phyloP scores from a whole-genome alignment of 1,284 basidiomycete genomes.

The Leccinum solheimii region DNA sequence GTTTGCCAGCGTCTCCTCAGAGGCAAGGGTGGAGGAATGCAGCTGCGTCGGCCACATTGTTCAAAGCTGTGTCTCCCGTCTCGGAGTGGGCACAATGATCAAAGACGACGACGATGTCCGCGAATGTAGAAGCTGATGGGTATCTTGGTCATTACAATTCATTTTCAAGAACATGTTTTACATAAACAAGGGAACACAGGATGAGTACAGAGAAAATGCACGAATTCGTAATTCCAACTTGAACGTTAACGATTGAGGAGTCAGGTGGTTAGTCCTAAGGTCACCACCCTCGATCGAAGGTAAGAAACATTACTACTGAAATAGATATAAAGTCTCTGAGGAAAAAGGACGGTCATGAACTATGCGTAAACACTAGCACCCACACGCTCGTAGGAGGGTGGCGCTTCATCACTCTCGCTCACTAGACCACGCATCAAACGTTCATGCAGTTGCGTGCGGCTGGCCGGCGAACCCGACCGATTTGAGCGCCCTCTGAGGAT shows the following conservation, averaged over 20 bases:
- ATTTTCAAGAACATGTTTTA: background rate
- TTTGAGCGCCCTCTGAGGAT: slow-evolving; percentile 39
- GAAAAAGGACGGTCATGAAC: background rate
- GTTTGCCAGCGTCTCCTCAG: too few species aligned
- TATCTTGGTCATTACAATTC: slow-evolving; percentile 14
- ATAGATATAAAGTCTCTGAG: background rate
- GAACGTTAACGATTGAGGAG: too few species aligned
- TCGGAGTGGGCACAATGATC: slow-evolving; percentile 20
- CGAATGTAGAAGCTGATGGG: slow-evolving; percentile 18
- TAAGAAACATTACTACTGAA: background rate
- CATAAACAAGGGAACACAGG: background rate
- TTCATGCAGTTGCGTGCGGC: slow-evolving; percentile 52
- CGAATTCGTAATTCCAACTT: too few species aligned
- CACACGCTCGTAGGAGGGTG: slow-evolving; percentile 55
- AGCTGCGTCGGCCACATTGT: slow-evolving; percentile 25
- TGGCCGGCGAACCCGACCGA: slow-evolving; percentile 34
- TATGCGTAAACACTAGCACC: background rate
- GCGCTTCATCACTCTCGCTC: slow-evolving; percentile 62
- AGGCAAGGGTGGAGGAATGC: slow-evolving; percentile 21
- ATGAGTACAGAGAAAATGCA: background rate
- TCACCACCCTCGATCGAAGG: background rate
- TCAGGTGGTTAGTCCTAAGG: too few species aligned
- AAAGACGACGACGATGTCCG: slow-evolving; percentile 23
- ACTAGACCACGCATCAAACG: slow-evolving; percentile 63
- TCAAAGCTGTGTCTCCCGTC: slow-evolving; percentile 21